Evolutionary conservation across 164 flowering plant genomes (phyloP).

Genomic region (Cinnamomum chago): DNA sequence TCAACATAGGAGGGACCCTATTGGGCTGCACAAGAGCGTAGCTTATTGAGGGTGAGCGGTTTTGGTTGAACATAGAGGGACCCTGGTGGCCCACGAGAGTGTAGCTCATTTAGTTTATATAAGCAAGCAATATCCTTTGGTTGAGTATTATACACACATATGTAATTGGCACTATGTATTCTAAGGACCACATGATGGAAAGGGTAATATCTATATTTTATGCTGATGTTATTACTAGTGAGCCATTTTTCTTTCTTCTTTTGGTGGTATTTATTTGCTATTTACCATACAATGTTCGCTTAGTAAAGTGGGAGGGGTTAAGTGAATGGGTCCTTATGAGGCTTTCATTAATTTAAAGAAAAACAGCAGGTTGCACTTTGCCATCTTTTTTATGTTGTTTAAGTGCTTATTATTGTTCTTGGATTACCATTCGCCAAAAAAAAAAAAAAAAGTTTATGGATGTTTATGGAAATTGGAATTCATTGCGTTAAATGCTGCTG

Average conservation of each 20-base stretch:
- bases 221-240: not conserved
- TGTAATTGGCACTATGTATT: too few species aligned
- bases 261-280: not conserved
- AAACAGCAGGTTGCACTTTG: not conserved
- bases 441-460: too few species aligned
- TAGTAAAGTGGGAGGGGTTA: not conserved
- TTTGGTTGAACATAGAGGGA: too few species aligned
- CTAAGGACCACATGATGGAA: not conserved
- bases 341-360: not conserved
- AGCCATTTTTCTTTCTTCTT: not conserved
- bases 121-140: too few species aligned
- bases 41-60: too few species aligned
- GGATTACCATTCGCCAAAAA: too few species aligned
- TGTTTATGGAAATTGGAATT: not conserved
- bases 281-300: not conserved
- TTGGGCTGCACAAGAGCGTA: too few species aligned
- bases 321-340: not conserved
- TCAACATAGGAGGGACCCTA: too few species aligned
- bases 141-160: too few species aligned
- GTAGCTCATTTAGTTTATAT: too few species aligned
- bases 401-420: not conserved
- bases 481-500: not conserved
- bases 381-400: not conserved
- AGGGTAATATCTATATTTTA: not conserved
- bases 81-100: too few species aligned